Percentiles rank a stretch among this genome's conserved stretches.
Conservation (phyloP, 805 yeast genomes). For the Nakazawaea wyomingensis region DNA sequence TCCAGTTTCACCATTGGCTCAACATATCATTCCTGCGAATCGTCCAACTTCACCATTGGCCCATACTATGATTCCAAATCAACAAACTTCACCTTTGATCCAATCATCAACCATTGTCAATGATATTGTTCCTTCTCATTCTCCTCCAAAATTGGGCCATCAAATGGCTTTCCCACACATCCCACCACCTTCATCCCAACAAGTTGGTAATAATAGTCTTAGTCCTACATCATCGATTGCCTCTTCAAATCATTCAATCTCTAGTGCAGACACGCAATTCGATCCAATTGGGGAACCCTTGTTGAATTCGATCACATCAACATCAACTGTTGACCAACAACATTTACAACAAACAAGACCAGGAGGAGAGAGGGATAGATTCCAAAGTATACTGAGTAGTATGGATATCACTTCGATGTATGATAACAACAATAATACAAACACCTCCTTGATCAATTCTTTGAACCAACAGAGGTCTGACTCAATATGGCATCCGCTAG, state of each 20-base stretch:
- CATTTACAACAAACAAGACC: too few species aligned
- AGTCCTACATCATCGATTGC: constrained; percentile 6
- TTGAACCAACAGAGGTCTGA: constrained; percentile 13
- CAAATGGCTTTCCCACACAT: background rate
- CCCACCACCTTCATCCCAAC: background rate
- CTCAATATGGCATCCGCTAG: constrained; percentile 22
- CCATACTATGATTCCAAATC: too few species aligned
- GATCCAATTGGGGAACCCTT: constrained; percentile 12
- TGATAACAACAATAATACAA: constrained; percentile 6
- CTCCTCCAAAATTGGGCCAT: background rate
- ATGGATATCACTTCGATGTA: constrained; percentile 15
- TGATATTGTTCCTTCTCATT: too few species aligned
- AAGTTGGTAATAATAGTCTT: background rate
- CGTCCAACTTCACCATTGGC: too few species aligned
- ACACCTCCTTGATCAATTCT: constrained; percentile 4
- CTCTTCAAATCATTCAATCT: constrained; percentile 2
- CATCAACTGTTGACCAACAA: constrained; percentile 2
- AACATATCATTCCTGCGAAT: too few species aligned
- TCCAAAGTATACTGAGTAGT: constrained; percentile 11
- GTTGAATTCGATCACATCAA: constrained; percentile 4
- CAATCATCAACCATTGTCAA: too few species aligned
- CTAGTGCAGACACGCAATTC: constrained; percentile 6
- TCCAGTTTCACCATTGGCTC: background rate
- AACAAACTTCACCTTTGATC: background rate
- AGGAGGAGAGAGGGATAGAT: constrained; percentile 8